phyloP scores from a whole-genome alignment of 208 protist species.

The Naegleria fowleri region DNA sequence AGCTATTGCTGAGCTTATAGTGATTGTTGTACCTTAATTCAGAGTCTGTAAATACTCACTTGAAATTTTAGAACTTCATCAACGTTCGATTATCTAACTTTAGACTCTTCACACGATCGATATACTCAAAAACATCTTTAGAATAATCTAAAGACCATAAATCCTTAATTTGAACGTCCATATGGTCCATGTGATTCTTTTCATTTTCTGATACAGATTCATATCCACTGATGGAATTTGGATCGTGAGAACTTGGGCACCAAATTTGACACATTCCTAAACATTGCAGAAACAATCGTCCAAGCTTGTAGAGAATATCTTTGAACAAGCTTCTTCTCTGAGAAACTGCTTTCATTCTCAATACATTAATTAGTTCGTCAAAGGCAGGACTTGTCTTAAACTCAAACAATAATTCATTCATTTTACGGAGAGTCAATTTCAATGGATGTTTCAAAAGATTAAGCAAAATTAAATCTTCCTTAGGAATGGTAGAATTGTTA shows the following conservation, averaged over 20 bases:
- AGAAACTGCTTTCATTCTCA: constrained; percentile 23
- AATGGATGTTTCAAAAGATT: background rate
- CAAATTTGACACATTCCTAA: background rate
- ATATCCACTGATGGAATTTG: background rate
- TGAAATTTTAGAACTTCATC: background rate
- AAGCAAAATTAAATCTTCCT: background rate
- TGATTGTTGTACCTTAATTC: background rate
- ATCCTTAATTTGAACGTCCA: background rate
- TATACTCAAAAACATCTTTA: background rate
- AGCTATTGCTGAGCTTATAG: background rate
- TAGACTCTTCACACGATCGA: background rate
- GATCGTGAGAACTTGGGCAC: background rate
- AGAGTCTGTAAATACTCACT: background rate
- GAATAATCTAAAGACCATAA: background rate
- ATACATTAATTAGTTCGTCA: background rate
- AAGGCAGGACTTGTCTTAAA: background rate
- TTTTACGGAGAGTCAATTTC: background rate
- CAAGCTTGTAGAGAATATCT: background rate
- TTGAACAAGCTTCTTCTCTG: background rate
- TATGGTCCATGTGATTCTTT: background rate
- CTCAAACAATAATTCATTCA: background rate
- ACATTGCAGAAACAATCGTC: background rate
- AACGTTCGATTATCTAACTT: background rate
- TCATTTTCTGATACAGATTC: background rate
- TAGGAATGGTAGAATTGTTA: background rate